A percentile compares a stretch with the other conserved stretches of the same genome.
phyloP scores from a whole-genome alignment of 305 asterid genomes.

The Solanum hybrid region DNA sequence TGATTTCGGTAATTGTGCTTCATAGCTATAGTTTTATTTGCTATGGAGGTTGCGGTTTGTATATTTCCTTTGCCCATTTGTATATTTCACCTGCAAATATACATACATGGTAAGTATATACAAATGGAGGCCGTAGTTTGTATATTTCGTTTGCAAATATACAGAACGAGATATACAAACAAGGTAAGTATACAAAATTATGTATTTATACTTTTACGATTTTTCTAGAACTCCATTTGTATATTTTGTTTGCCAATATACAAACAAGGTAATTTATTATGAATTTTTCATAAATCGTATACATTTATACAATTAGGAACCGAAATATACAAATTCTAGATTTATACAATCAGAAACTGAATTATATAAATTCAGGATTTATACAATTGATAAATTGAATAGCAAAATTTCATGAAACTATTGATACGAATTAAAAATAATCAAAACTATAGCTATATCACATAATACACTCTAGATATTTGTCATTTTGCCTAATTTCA shows the following conservation, averaged over 20 bases:
- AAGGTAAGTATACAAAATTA: neutral
- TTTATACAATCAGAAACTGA: no score
- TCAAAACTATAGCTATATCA: no score
- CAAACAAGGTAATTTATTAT: neutral
- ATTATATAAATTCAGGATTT: no score
- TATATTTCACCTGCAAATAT: neutral
- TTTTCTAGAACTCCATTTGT: neutral
- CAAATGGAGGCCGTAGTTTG: neutral
- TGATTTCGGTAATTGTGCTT: accelerated
- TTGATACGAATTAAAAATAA: no score
- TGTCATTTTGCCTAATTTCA: neutral
- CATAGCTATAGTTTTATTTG: accelerated
- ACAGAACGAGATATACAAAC: neutral
- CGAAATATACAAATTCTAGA: accelerated
- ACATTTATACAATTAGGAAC: neutral
- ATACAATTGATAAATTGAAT: accelerated
- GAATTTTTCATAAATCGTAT: neutral
- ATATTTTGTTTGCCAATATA: no score
- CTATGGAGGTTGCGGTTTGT: neutral
- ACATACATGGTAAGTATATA: no score
- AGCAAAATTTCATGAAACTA: no score
- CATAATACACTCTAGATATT: no score
- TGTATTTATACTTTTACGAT: no score
- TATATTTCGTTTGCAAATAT: neutral
- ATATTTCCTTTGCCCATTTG: no score